A percentile compares a stretch with the other conserved stretches of the same genome.
Conservation (phyloP, 441 rosid species). For the Breynia disticha region DNA sequence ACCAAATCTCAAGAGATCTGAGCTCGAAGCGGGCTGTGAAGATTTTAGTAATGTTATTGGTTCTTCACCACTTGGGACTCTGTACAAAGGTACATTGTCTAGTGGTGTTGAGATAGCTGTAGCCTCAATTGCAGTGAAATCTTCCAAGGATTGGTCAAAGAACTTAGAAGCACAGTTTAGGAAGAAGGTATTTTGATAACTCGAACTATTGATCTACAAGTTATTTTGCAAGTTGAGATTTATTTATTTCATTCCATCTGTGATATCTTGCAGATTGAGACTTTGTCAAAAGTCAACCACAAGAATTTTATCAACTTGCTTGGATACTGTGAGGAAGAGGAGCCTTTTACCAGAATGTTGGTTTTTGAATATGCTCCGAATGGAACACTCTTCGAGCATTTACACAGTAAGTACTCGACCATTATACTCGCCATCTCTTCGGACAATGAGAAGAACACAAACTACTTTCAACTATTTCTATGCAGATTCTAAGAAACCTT, state of each 20-base stretch:
- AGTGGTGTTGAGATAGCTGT: slow-evolving; percentile 77
- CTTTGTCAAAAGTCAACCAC: slow-evolving; percentile 63
- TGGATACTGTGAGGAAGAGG: slow-evolving; percentile 60
- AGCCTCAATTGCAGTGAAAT: slow-evolving; percentile 32
- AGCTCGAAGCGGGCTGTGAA: slow-evolving; percentile 77
- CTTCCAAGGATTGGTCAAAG: slow-evolving; percentile 50
- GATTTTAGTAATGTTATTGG: slow-evolving; percentile 83
- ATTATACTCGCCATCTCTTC: slow-evolving; percentile 16
- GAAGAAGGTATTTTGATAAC: slow-evolving; percentile 39
- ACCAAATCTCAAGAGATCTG: slow-evolving; percentile 60
- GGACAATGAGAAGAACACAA: no score
- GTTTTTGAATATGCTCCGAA: slow-evolving; percentile 80
- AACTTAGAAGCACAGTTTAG: slow-evolving; percentile 44
- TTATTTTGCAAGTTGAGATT: slow-evolving; percentile 1
- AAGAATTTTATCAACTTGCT: slow-evolving; percentile 69
- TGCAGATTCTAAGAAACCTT: no score
- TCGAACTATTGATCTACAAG: not conserved
- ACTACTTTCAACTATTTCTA: no score
- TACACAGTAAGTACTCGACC: slow-evolving; percentile 45
- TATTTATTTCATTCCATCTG: slow-evolving; percentile 10
- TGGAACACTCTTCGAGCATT: slow-evolving; percentile 77
- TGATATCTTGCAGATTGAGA: slow-evolving; percentile 42
- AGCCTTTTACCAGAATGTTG: slow-evolving; percentile 69
- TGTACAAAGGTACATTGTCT: slow-evolving; percentile 71
- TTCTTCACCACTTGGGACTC: slow-evolving; percentile 40